A percentile compares a stretch with the other conserved stretches of the same genome.
phyloP scores from a whole-genome alignment of 345 rosid species.

The Clausena lansium region DNA sequence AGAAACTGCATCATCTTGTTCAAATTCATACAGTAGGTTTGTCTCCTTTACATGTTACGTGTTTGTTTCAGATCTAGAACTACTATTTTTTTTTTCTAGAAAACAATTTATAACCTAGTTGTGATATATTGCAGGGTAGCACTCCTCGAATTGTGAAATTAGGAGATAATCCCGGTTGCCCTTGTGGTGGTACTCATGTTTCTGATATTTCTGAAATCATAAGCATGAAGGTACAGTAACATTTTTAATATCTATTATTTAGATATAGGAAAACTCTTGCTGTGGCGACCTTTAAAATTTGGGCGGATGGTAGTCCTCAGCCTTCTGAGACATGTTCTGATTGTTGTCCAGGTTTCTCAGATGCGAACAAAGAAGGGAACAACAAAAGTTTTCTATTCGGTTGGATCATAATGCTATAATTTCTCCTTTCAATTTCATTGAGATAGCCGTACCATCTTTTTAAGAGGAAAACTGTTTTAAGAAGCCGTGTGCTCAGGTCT shows the following conservation, averaged over 20 bases:
- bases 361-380: constrained; percentile 68
- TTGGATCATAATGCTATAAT: constrained; percentile 27
- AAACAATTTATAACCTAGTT: not conserved
- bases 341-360: constrained; percentile 50
- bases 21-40: not conserved
- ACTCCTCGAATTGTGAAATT: constrained; percentile 71
- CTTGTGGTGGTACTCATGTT: constrained; percentile 94
- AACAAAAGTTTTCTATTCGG: constrained; percentile 65
- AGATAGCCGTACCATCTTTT: not conserved
- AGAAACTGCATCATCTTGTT: not conserved
- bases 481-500: not conserved
- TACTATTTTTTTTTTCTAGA: not conserved
- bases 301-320: not conserved
- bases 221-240: constrained; percentile 54
- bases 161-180: constrained; percentile 70
- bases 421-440: not conserved
- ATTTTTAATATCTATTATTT: not conserved
- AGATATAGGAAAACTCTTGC: not conserved
- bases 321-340: constrained; percentile 6
- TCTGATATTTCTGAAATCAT: constrained; percentile 64
- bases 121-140: constrained; percentile 52
- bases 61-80: not conserved
- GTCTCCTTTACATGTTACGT: not conserved
- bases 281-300: not conserved
- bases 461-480: not conserved